Conservation (phyloP, 495 filamentous ascomycete species). For the Penicillium tannophilum region DNA sequence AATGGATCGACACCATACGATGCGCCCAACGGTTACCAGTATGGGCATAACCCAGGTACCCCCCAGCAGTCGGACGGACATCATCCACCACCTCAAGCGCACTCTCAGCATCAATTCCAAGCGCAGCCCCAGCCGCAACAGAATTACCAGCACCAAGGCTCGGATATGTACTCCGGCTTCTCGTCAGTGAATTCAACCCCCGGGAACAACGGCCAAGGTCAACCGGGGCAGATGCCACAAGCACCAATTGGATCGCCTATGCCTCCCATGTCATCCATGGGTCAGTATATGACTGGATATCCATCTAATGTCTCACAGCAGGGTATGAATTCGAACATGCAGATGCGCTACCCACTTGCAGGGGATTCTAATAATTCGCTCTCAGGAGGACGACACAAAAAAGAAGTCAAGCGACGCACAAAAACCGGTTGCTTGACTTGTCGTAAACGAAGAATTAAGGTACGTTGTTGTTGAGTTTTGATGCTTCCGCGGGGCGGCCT, state of each 20-base stretch:
- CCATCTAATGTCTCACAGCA: slow-evolving; percentile 38
- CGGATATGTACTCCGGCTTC: slow-evolving; percentile 40
- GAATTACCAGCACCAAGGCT: slow-evolving; percentile 36
- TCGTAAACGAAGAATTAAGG: slow-evolving; percentile 97
- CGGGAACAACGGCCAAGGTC: slow-evolving; percentile 32
- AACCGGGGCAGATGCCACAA: slow-evolving; percentile 43
- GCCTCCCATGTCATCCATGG: slow-evolving; percentile 47
- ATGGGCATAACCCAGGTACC: slow-evolving; percentile 25
- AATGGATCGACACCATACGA: slow-evolving; percentile 31
- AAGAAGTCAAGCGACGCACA: slow-evolving; percentile 97
- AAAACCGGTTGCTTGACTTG: slow-evolving; percentile 98
- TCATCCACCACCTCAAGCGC: slow-evolving; percentile 24
- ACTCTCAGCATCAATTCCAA: slow-evolving; percentile 32
- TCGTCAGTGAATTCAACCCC: slow-evolving; percentile 28
- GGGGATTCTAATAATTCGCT: slow-evolving; percentile 62
- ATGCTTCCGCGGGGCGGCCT: slow-evolving; percentile 42
- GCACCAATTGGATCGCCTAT: slow-evolving; percentile 49
- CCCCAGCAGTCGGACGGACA: slow-evolving; percentile 27
- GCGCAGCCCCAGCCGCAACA: slow-evolving; percentile 35
- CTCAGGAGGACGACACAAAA: slow-evolving; percentile 85
- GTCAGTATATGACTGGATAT: slow-evolving; percentile 50
- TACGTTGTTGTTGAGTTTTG: slow-evolving; percentile 57
- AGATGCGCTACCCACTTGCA: slow-evolving; percentile 47
- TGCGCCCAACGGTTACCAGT: slow-evolving; percentile 36
- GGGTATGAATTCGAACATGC: slow-evolving; percentile 39